Percentiles rank a stretch among this genome's conserved stretches.
These are phyloP conservation scores for Russula vinacea DNA, from an alignment of 768 basidiomycete genomes.

Conservation along the genomic window DNA sequence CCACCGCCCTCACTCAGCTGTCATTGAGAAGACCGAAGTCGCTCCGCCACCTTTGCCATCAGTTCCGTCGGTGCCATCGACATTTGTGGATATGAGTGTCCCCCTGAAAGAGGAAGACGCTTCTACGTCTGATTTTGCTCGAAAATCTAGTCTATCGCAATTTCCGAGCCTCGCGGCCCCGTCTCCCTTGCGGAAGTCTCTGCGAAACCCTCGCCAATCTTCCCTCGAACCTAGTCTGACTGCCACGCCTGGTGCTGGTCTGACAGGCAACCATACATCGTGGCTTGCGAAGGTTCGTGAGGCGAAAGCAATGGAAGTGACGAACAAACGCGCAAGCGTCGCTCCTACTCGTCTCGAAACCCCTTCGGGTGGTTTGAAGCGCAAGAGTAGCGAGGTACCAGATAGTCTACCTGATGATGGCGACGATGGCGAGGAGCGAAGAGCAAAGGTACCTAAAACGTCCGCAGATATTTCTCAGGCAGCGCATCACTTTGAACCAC, in stretches of 20 bases:
- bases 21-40: slow-evolving; percentile 20
- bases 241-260: slow-evolving; percentile 35
- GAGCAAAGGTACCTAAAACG: slow-evolving; percentile 50
- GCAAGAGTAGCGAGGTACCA: slow-evolving; percentile 55
- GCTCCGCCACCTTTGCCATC: not conserved
- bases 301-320: slow-evolving; percentile 47
- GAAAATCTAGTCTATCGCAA: slow-evolving; percentile 44
- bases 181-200: slow-evolving; percentile 66
- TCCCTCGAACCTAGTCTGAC: slow-evolving; percentile 35
- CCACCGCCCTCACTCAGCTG: not conserved
- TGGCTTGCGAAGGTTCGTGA: slow-evolving; percentile 79
- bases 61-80: slow-evolving; percentile 14
- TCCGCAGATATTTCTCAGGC: slow-evolving; percentile 32
- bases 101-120: slow-evolving; percentile 33
- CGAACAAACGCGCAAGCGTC: slow-evolving; percentile 34
- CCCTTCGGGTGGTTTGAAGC: slow-evolving; percentile 41
- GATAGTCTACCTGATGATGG: slow-evolving; percentile 12
- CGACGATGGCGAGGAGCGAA: slow-evolving; percentile 36
- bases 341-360: slow-evolving; percentile 16
- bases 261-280: slow-evolving; percentile 65
- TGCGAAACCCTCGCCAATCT: slow-evolving; percentile 49
- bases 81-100: slow-evolving; percentile 26
- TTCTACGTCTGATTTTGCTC: slow-evolving; percentile 32
- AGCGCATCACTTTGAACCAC: slow-evolving; percentile 2
- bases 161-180: slow-evolving; percentile 70